Conservation (phyloP, 768 basidiomycete genomes). For the Mycena amicta region DNA sequence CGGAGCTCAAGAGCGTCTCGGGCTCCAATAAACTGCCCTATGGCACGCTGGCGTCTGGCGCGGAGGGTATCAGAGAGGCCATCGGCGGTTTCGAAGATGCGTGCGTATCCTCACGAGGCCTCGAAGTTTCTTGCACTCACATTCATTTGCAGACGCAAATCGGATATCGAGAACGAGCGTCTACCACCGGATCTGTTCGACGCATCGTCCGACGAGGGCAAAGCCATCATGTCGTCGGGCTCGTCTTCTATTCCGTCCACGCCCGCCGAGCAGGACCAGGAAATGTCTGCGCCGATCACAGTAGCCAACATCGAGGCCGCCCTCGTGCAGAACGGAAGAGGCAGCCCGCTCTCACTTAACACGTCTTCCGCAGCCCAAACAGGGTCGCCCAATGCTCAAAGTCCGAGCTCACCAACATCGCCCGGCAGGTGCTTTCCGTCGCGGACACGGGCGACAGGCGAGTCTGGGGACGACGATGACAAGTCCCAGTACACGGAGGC, state of each 20-base stretch:
- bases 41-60: constrained; percentile 81
- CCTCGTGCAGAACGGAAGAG: constrained; percentile 29
- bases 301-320: constrained; percentile 45
- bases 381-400: constrained; percentile 13
- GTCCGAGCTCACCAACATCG: constrained; percentile 37
- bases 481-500: constrained; percentile 86
- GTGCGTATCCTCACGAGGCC: constrained; percentile 51
- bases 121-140: background rate
- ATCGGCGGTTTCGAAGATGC: constrained; percentile 95
- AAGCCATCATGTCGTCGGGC: constrained; percentile 51
- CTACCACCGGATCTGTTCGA: constrained; percentile 96
- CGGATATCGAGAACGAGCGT: constrained; percentile 98
- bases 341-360: constrained; percentile 32
- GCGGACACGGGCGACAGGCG: constrained; percentile 74
- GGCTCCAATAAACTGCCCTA: constrained; percentile 79
- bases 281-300: constrained; percentile 49
- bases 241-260: constrained; percentile 54
- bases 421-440: constrained; percentile 64
- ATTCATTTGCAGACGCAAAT: constrained; percentile 69
- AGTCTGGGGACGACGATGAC: constrained; percentile 96
- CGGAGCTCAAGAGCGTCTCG: constrained; percentile 90
- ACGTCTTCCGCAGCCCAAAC: constrained; percentile 25
- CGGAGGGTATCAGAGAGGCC: constrained; percentile 93
- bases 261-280: constrained; percentile 53
- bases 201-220: constrained; percentile 70